Evolutionary conservation across 1,139 yeast genomes (phyloP), one percentile per base, ranked within the genome.

Genomic region (Citeromyces hawaiiensis): DNA sequence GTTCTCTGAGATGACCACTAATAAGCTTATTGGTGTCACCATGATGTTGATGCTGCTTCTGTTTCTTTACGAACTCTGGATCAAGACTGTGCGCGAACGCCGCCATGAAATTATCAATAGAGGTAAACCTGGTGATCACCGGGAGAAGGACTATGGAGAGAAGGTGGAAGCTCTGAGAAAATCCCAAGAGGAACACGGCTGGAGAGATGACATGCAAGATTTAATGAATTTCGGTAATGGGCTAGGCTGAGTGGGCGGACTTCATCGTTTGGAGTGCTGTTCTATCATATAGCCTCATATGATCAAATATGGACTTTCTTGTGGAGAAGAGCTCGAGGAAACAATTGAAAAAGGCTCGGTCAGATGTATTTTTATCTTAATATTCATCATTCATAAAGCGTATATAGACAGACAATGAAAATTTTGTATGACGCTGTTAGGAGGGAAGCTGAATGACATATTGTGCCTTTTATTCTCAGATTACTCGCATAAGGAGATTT

Each of bases 1-100:
- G 39, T 70, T 72, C 54, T 70, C 72, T 1, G 63, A 68, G 36
- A 48, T 72, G 48, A 46, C 54, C 35, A 55, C 69, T 5, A 69
- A 72, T 2, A 45, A 60, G 27, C 48, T 70, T 35, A 59, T 71
- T 63, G 77, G 74, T 0, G 47, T 69, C 10, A 55, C 59, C 4
- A 59, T 71, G 7, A 43, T 60, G 27, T 44, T 72, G 11, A 44
- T 64, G 38, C 47, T 50, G 7, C 40, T 60, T 0, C 45, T 67
- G 21, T 53, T 64, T 38, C 47, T 61, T 1, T 68, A 55, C 52
- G 73, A 68, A 11, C 4, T 23, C 11, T 23, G 27, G 27, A 23
- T 23, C 27, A 23, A 23, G 11, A 23, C 27, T 9, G 27, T 23
- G 27, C 27, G 27, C 11, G 27, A 23, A 23, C 27, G 27, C 9